phyloP scores from a whole-genome alignment of 768 basidiomycete genomes.

The Boletus pseudo-olivaceus region DNA sequence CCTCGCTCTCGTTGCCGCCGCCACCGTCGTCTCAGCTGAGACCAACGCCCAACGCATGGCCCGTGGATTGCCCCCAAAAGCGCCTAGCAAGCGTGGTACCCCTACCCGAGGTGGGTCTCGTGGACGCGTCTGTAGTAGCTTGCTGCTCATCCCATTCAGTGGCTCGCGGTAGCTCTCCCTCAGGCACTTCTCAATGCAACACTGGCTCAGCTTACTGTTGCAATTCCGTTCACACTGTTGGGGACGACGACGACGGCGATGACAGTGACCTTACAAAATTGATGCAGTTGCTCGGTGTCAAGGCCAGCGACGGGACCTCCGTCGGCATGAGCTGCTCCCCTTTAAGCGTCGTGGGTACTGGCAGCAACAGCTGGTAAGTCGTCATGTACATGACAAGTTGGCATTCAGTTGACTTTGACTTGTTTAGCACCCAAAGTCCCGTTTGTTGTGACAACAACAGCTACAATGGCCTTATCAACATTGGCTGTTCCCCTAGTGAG shows the following conservation, averaged over 20 bases:
- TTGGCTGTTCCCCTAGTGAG: constrained; percentile 40
- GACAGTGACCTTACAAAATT: neutral
- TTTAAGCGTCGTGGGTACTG: constrained; percentile 3
- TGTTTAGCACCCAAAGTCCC: constrained; percentile 1
- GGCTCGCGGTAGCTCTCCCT: constrained; percentile 37
- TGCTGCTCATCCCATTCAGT: constrained; percentile 20
- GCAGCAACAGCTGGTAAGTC: constrained; percentile 15
- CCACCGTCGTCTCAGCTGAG: constrained; percentile 38
- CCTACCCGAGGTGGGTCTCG: constrained; percentile 31
- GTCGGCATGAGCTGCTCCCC: constrained; percentile 35
- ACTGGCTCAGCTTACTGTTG: constrained; percentile 23
- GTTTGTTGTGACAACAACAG: constrained; percentile 40
- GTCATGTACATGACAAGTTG: too few relatives aligned
- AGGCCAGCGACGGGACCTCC: accelerated
- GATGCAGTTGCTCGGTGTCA: accelerated
- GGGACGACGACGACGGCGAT: neutral
- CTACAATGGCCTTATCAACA: constrained; percentile 34
- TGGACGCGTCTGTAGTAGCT: neutral
- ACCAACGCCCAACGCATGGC: constrained; percentile 54
- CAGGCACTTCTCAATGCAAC: constrained; percentile 28
- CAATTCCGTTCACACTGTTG: neutral
- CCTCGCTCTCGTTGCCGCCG: constrained; percentile 38
- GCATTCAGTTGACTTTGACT: neutral
- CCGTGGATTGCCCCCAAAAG: constrained; percentile 47
- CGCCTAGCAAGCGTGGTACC: constrained; percentile 38